Base-by-base conservation (phyloP, 1,284 basidiomycete genomes). In the Schizopora paradoxa region DNA sequence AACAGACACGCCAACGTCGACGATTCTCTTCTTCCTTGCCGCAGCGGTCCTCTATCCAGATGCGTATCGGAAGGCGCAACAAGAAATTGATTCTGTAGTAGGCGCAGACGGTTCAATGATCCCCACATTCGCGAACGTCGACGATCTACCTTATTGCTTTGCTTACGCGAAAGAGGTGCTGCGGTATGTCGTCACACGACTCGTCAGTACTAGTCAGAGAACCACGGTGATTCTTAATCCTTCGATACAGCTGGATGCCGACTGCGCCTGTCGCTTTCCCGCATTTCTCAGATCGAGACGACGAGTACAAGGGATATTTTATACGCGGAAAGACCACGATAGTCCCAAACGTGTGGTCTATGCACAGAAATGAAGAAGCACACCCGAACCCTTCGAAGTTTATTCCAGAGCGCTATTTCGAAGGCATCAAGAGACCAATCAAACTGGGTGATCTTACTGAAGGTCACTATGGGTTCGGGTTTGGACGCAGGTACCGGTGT, bases 261-360 rank as follows among this genome's bases (percentile, higher is more conserved):
- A 26, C 34, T 22, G 47, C 47, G 13, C 47, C 47, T n/a, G 42
- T 21, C 14, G 45, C 21, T 11, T 47, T 62, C 37, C 60, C 62
- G 0, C 58, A 61, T 29, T 47, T 55, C 3, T 54, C 58, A 4
- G 53, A 54, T 27, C 53, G 57, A 27, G 57, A 59, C 45, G 55
- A 56, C 45, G 41, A 55, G 33, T 43, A 62, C 47, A 47, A 52
- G 23, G 49, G 59, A 37, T 62, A 55, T 46, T 52, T 52, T 34
- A 61, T 63, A 21, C 61, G 58, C 1, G 56, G 55, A 23, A 56
- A 56, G 1, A 53, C 60, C 3, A 35, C 51, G 19, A 53, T 62
- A 6, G 54, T 62, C n/a, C 43, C 58, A 1, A 63, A 63, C 42
- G 40, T 60, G 3, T 62, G 61, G 63, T 58, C 47, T 16, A 36